Evolutionary conservation across 2,329 filamentous ascomycete species (phyloP), one percentile per base, ranked within the genome.

Genomic region (Rhynchosporium agropyri): DNA sequence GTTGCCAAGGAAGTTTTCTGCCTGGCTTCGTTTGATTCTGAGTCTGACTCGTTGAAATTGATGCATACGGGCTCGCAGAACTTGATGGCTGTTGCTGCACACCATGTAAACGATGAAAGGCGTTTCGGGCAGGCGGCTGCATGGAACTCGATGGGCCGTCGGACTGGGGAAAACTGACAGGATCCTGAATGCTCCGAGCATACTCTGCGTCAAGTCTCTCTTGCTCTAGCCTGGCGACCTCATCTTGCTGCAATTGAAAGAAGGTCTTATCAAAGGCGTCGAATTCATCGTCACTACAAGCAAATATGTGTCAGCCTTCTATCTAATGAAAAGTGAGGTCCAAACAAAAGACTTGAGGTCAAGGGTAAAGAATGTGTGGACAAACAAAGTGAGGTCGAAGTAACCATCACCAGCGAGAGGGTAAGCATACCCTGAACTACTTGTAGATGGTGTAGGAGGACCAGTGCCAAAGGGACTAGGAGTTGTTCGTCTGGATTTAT

Each of bases 151-250:
- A 57, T n/a, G 36, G 51, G 15, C 26, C 54, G 28, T 7, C 15
- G 42, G 46, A 38, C 43, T 54, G 61, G 58, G n/a, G 15, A 51
- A 20, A 50, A 13, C 15, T 51, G 13, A 61, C 40, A 43, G 65
- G 60, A 54, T 64, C 63, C 57, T 70, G 63, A 36, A 77, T 57
- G 15, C 51, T 64, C 20, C 70, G 69, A 31, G 75, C 75, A 65
- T 71, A 68, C 33, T 73, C 72, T 60, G 65, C 73, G 62, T 77
- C 77, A 13, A 72, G 66, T 55, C 75, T 76, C 38, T 74, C 73
- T 43, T 74, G 75, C 59, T 74, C 69, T 45, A 74, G 75, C 58
- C 74, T 73, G 31, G 79, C 77, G 58, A 77, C 79, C 68, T 40
- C 77, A 69, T 59, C 77, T 75, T 69, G 67, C 36, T 72, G 69